Evolutionary conservation across 371 early-diverging fungal genomes (phyloP), one percentile per base, ranked within the genome.

Genomic region (Smittium culicis): DNA sequence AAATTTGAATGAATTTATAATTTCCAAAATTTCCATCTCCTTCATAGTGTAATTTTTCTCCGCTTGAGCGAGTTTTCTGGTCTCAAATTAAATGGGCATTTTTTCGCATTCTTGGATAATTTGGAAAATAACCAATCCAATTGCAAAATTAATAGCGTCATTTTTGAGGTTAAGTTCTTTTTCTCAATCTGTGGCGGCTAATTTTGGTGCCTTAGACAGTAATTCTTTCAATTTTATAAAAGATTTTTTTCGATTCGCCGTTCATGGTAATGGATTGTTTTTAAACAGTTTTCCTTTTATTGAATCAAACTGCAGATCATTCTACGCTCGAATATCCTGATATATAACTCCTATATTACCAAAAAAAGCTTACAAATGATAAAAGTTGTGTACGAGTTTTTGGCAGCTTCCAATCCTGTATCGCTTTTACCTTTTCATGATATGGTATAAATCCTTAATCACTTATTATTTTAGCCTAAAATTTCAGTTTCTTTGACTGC

Each of bases 111-210:
- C 31, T 28, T 60, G 64, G 17, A 62, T 57, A 28, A 62, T 63
- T 66, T 81, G 82, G 16, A 60, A 66, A 1, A 82, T 68, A 8
- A 78, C 72, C 20, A 68, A 72, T 14, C 74, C 81, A n/a, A 79
- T 28, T 27, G 70, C 79, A 16, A 59, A 68, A 29, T 73, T 68
- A 3, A 74, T 73, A 1, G 79, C 76, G 64, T 81, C 80, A 14
- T 77, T 66, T 25, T 77, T 68, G 0, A 80, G 29, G 5, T 69
- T 34, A 54, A 73, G 67, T 0, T 60, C 67, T 66, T 64, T 35
- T 1, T 30, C 35, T 2, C 35, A 70, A 64, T 77, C 75, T 20
- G 70, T 64, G 25, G 67, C 11, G 45, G 45, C 45, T 45, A 45
- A 11, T 45, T 5, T 45, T 45, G 45, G 20, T 5, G 45, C 45